Conservation (phyloP, 345 rosid species). For the Dipteronia dyeriana region DNA sequence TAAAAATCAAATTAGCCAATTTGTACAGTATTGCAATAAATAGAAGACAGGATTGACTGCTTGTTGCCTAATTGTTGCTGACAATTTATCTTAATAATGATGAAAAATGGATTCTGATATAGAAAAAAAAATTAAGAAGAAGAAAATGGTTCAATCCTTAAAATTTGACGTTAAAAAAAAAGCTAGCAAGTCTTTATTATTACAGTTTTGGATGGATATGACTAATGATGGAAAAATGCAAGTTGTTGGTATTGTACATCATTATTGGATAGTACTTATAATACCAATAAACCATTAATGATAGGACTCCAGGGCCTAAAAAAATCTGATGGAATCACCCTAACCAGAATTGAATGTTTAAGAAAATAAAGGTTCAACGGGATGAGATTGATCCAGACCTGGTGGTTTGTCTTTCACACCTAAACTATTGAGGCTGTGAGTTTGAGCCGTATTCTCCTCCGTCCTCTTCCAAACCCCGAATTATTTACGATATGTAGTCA, state of each 20-base stretch:
- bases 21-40: not conserved
- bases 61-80: not conserved
- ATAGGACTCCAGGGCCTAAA: not conserved
- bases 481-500: no score
- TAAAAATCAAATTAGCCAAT: not conserved
- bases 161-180: not conserved
- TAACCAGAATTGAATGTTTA: not conserved
- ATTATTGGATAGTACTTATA: not conserved
- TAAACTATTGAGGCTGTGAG: no score
- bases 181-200: not conserved
- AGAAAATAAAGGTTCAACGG: not conserved
- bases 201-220: not conserved
- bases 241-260: not conserved
- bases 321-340: not conserved
- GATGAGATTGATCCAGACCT: no score
- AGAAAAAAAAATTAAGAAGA: not conserved
- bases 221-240: not conserved
- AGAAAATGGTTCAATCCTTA: not conserved
- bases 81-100: not conserved
- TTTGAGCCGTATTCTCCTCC: no score
- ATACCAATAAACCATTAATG: no score
- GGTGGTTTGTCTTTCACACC: no score
- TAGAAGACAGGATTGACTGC: not conserved
- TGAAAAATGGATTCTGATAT: not conserved
- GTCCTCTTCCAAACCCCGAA: no score